Base-by-base conservation (phyloP, 2,329 filamentous ascomycete genomes). In the Passalora sequoiae region DNA sequence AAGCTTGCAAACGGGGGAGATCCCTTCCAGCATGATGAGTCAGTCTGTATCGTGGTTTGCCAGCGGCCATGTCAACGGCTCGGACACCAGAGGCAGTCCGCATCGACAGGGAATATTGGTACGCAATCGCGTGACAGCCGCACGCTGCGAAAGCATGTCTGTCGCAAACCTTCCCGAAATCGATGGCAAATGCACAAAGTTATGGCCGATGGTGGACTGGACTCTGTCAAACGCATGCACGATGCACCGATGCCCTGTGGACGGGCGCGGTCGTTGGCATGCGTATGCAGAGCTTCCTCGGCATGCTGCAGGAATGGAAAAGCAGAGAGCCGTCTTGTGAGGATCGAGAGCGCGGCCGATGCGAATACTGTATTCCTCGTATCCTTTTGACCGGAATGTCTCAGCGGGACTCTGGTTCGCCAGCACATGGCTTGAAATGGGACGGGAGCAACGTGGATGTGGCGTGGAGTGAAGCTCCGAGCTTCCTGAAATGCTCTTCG, bases 101-200 rank as follows among this genome's bases (percentile, higher is more conserved):
- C 33, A 36, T 36, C 17, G 20, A 36, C 33, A 36, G 33, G 33
- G 33, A 36, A 36, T 36, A 13, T 22, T 36, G 33, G 33, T 22
- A 12, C 33, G 16, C 16, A 36, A 36, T 36, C 33, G 33, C 33
- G 24, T 21, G 3, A 20, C 15, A 36, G 33, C 33, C 33, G 33
- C 15, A 36, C 31, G 31, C 7, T 17, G 20, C 10, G n/a, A 35
- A 17, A 35, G 31, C n/a, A 17, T 35, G 17, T 19, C 15, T n/a
- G 24, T 36, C 19, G 33, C 33, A 36, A 36, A 36, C 33, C 33
- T 36, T 36, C 33, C 33, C 33, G 8, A 21, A 21, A 3, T 12
- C 10, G 33, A 36, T 4, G 33, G 17, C 33, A 13, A 36, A 21
- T 17, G 19, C 19, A n/a, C n/a, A n/a, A n/a, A n/a, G n/a, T n/a